Evolutionary conservation across 495 filamentous ascomycete species (phyloP).

Genomic region (Chaetomium tenue): DNA sequence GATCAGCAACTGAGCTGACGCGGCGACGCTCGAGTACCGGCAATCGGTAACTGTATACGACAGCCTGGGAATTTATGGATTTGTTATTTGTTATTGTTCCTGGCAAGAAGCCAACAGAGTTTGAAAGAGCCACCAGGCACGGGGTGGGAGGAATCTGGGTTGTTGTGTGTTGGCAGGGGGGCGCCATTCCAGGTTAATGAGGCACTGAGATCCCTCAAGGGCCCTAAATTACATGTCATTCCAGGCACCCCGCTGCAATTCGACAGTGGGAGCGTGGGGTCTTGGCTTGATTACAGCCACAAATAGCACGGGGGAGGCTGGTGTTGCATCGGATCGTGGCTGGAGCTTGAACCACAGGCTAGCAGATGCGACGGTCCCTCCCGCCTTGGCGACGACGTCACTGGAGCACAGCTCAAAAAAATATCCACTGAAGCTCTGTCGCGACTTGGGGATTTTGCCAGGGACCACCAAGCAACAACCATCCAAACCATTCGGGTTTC

Average conservation of each 20-base stretch:
- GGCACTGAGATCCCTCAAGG: not conserved
- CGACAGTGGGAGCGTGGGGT: not conserved
- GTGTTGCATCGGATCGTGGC: conserved; percentile 20
- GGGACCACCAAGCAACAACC: not conserved
- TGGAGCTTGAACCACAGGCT: conserved; percentile 1
- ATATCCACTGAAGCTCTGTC: conserved; percentile 7
- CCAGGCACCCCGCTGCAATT: conserved; percentile 10
- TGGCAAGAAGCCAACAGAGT: not conserved
- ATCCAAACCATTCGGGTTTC: too few relatives aligned
- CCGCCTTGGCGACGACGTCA: conserved; percentile 31
- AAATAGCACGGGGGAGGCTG: conserved; percentile 23
- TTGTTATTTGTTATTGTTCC: not conserved
- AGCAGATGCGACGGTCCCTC: conserved; percentile 8
- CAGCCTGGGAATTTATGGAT: not conserved
- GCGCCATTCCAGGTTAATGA: not conserved
- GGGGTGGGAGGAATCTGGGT: not conserved
- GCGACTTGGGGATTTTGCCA: not conserved
- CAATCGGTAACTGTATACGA: not conserved
- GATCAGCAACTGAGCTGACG: conserved; percentile 11
- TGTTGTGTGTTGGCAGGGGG: conserved; percentile 1
- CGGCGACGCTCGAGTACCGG: not conserved
- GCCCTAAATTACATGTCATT: conserved; percentile 13
- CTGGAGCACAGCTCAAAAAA: conserved; percentile 8
- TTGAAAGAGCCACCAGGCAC: not conserved
- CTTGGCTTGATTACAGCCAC: conserved; percentile 6